Evolutionary conservation across 2,329 filamentous ascomycete species (phyloP).

Genomic region (Arachnomyces sp.): DNA sequence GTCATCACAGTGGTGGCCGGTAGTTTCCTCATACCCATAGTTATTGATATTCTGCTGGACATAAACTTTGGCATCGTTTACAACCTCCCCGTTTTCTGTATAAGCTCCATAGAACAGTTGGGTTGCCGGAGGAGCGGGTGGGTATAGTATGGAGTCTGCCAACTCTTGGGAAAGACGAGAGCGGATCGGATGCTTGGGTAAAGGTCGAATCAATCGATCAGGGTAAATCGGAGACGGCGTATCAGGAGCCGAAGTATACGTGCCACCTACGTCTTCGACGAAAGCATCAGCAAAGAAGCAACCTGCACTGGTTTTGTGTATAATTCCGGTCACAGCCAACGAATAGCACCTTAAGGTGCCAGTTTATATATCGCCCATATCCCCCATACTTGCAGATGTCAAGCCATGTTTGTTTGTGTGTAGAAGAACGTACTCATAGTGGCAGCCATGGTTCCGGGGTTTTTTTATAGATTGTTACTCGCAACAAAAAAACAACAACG

Average conservation of each 20-base stretch:
- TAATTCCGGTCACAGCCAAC: too few species aligned
- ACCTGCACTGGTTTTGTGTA: conserved; percentile 1
- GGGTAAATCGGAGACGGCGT: conserved; percentile 74
- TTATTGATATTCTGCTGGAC: conserved; percentile 38
- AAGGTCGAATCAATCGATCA: conserved; percentile 83
- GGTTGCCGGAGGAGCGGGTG: conserved; percentile 61
- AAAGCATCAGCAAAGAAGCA: conserved; percentile 28
- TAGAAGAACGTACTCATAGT: conserved; percentile 35
- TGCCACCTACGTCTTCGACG: conserved; percentile 35
- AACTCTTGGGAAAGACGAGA: conserved; percentile 80
- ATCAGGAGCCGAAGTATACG: conserved; percentile 52
- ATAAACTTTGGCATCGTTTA: conserved; percentile 39
- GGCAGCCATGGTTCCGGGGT: conserved; percentile 33
- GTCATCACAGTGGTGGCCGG: conserved; percentile 42
- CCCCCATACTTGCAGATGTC: too few species aligned
- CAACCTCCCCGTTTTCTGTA: conserved; percentile 49
- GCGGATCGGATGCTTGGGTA: conserved; percentile 81
- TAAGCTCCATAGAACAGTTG: conserved; percentile 70
- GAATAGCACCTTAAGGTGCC: too few species aligned
- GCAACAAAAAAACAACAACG: conserved; percentile 23
- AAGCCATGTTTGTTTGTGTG: background rate
- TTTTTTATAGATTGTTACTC: conserved; percentile 15
- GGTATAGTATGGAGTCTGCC: conserved; percentile 74
- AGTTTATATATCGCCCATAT: too few species aligned
- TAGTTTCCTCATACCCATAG: conserved; percentile 30